Conservation (phyloP, 2,329 filamentous ascomycete species). For the Neobulgaria alba region DNA sequence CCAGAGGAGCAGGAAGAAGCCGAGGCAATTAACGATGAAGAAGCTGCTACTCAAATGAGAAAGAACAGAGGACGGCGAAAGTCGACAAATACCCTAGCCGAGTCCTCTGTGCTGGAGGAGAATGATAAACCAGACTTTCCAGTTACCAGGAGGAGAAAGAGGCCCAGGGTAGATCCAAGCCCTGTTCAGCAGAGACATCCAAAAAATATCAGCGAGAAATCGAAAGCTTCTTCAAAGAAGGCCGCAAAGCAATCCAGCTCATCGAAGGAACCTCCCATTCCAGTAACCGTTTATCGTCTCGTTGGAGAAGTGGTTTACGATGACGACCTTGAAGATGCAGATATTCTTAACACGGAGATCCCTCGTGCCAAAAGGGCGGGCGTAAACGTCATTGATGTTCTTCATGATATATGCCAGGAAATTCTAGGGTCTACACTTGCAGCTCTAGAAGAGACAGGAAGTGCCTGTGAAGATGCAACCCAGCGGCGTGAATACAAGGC, state of each 20-base stretch:
- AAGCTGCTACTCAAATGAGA: constrained; percentile 28
- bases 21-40: constrained; percentile 28
- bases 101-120: constrained; percentile 33
- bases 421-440: constrained; percentile 43
- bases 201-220: constrained; percentile 16
- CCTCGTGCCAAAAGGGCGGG: constrained; percentile 44
- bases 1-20: constrained; percentile 25
- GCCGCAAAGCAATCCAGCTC: constrained; percentile 20
- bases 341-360: constrained; percentile 43
- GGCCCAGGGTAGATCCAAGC: constrained; percentile 6
- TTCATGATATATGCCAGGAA: constrained; percentile 53
- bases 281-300: constrained; percentile 54
- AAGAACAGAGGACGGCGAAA: constrained; percentile 33
- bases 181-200: constrained; percentile 19
- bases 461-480: constrained; percentile 36
- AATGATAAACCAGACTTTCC: constrained; percentile 18
- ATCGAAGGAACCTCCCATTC: constrained; percentile 38
- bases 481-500: constrained; percentile 45
- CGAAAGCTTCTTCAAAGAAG: constrained; percentile 15
- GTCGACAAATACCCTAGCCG: constrained; percentile 16
- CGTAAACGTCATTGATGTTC: constrained; percentile 54
- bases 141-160: constrained; percentile 10
- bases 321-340: constrained; percentile 34
- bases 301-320: constrained; percentile 37
- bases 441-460: constrained; percentile 37